Evolutionary conservation across 2,329 filamentous ascomycete species (phyloP), one percentile per base, ranked within the genome.

Genomic region (Epichloe hybrida): DNA sequence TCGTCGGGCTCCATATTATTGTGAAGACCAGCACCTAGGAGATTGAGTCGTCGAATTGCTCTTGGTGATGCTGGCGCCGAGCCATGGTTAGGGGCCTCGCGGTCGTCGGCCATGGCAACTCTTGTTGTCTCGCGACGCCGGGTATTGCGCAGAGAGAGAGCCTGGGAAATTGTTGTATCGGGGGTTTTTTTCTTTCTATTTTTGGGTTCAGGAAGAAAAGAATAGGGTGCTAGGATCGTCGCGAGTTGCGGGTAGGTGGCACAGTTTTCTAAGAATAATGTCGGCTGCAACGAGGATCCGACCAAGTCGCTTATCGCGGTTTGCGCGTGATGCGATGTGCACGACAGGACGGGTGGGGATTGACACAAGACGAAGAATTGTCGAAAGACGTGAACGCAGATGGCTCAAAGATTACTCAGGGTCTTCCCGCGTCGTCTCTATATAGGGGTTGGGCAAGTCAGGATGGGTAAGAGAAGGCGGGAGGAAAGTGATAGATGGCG

Each of bases 1-100:
- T 76, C 73, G 52, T 75, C 71, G 0, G 67, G 56, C 20, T 66
- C 66, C 27, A 53, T 53, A 21, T 56, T 54, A 8, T 66, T 64
- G 42, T 58, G 56, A 27, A 61, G 27, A 11, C 27, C 56, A 20
- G 62, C 60, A 21, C 54, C 58, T n/a, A 60, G 43, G 37, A 57
- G 49, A 45, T 51, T 51, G 8, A 60, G 60, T 21, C 64, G 62
- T 43, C 66, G 64, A 36, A 53, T 53, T 11, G 61, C 55, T n/a
- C 56, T 57, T 20, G 66, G 67, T 5, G 66, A 69, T 9, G 62
- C 54, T 42, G 66, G 64, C 53, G 63, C 62, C n/a, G 65, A 67
- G 48, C 55, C 52, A 47, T 57, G 44, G 31, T 53, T 53, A 34
- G 61, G 59, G 41, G 56, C 55, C 46, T 61, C 60, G 41, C 57